Evolutionary conservation across 805 yeast genomes (phyloP), one percentile per base, ranked within the genome.

Genomic region (Ogataea kodamae): DNA sequence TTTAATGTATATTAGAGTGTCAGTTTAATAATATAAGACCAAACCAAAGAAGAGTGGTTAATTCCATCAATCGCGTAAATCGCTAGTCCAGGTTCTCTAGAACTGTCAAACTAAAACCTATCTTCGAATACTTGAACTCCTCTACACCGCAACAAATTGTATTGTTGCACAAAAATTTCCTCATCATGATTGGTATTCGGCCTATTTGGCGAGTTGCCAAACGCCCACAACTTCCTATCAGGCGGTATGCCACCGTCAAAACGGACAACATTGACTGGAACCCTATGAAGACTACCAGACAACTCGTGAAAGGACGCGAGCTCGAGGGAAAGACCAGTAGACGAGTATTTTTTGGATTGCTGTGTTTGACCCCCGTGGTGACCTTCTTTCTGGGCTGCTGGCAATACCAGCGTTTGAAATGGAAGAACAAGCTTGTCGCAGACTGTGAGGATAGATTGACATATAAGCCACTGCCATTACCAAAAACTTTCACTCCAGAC

Each of bases 311-410:
- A 48, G 54, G 50, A 17, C 37, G 53, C 14, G 59, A 54, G 14
- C 22, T 42, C 4, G 42, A 45, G 11, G 45, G 54, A 1, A 45
- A 40, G 14, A 45, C 36, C 8, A 36, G 55, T 9, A 48, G 59
- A 22, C 42, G 43, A 9, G 51, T 60, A 7, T 57, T 62, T 8
- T 49, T 62, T 30, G 55, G 50, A 0, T 48, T 75, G 12, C 47
- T 75, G 25, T 70, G 78, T 18, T 74, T 90, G 13, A 90, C 94
- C 81, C 98, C 98, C 0, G 68, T 88, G 1, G 70, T 88, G 3
- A 76, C 96, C 8, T 84, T 90, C 55, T 80, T 78, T 28, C 64
- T 92, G 26, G 98, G 97, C 2, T 74, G 88, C 36, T 92, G 98
- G 98, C 98, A 92, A 63, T 77, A 85, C 28, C 67, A 75, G 48